A percentile compares a stretch with the other conserved stretches of the same genome.
These are phyloP conservation scores for Cyanidiococcus yangmingshanensis DNA, from an alignment of 23 red algal species.

Conservation along the genomic window DNA sequence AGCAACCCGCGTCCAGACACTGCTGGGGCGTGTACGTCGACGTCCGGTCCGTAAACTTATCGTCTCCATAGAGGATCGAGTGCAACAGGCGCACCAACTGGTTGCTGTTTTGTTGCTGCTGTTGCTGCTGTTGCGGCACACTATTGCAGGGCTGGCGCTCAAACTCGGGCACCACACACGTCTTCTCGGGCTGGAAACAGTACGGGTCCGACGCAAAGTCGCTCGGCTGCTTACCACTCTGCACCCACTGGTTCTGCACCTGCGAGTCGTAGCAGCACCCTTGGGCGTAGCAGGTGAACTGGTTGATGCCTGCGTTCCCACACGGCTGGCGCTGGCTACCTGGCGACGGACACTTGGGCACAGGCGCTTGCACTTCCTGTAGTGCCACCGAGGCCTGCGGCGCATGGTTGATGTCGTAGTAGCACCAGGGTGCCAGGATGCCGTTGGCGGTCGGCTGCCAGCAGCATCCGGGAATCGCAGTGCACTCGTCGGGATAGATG, in stretches of 20 bases:
- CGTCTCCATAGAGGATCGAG: no score
- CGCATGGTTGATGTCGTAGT: neutral
- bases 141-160: neutral
- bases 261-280: neutral
- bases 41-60: no score
- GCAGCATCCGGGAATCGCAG: neutral
- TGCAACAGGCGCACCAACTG: no score
- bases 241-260: neutral
- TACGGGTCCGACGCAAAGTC: neutral
- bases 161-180: neutral
- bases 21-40: no score
- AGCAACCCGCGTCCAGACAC: conserved; percentile 1
- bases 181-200: neutral
- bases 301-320: neutral
- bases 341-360: neutral
- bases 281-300: neutral
- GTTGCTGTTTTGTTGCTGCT: no score
- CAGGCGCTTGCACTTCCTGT: neutral
- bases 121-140: neutral
- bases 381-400: neutral
- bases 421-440: neutral
- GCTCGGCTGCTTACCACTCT: neutral
- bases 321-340: neutral
- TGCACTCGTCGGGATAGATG: conserved; percentile 5
- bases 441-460: neutral